A percentile compares a stretch with the other conserved stretches of the same genome.
phyloP scores from a whole-genome alignment of 1,284 basidiomycete genomes.

The Pseudozyma tsukubaensis region DNA sequence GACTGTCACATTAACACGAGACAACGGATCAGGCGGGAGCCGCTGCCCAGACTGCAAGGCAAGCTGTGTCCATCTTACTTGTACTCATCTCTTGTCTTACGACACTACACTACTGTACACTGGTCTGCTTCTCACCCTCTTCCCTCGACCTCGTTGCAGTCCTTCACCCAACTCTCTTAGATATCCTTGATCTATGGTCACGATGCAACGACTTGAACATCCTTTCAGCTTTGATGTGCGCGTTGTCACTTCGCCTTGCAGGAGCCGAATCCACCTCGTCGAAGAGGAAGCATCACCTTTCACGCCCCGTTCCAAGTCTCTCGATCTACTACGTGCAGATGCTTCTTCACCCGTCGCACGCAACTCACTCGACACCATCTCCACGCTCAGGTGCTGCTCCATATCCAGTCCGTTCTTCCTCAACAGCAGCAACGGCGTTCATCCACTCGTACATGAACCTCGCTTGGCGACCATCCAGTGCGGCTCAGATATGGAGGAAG shows the following conservation, averaged over 20 bases:
- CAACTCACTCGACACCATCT: slow-evolving; percentile 26
- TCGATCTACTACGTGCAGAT: slow-evolving; percentile 28
- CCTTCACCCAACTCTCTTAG: neutral
- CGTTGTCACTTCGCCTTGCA: slow-evolving; percentile 3
- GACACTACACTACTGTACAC: too few species aligned
- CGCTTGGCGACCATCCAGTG: neutral
- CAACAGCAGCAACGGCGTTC: slow-evolving; percentile 33
- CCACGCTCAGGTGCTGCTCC: slow-evolving; percentile 18
- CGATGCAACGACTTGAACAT: slow-evolving; percentile 3
- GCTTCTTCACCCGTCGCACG: slow-evolving; percentile 11
- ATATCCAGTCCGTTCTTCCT: slow-evolving; percentile 42
- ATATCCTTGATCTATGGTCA: neutral
- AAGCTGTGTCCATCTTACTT: too few species aligned
- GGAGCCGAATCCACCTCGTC: neutral
- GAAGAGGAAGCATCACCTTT: slow-evolving; percentile 16
- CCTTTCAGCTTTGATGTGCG: slow-evolving; percentile 15
- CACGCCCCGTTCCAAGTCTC: slow-evolving; percentile 30
- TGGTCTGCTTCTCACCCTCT: neutral
- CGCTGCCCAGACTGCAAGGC: too few species aligned
- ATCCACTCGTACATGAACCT: slow-evolving; percentile 8
- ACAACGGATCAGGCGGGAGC: neutral
- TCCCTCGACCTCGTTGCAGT: neutral
- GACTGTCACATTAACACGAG: neutral
- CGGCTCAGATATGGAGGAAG: neutral
- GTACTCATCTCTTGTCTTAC: too few species aligned